Conservation (phyloP, 1,284 basidiomycete species). For the Testicularia cyperi region DNA sequence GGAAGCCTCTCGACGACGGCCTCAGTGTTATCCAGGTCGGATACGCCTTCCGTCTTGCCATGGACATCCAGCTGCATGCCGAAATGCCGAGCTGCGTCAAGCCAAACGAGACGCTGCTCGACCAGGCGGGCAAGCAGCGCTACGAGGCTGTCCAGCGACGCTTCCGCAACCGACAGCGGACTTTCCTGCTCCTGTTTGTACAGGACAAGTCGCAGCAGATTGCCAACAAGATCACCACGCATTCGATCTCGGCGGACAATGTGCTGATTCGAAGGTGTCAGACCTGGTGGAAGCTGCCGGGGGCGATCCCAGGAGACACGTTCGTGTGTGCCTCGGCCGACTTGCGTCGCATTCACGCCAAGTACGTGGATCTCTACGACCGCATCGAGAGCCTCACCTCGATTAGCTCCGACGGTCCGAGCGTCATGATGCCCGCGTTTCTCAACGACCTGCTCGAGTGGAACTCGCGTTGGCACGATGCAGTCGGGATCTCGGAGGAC, state of each 20-base stretch:
- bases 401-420: constrained; percentile 29
- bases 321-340: constrained; percentile 36
- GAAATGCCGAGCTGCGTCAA: constrained; percentile 42
- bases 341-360: constrained; percentile 33
- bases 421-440: constrained; percentile 40
- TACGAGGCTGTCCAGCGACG: constrained; percentile 29
- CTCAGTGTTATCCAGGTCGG: constrained; percentile 36
- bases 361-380: constrained; percentile 34
- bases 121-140: constrained; percentile 21
- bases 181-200: constrained; percentile 40
- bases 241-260: constrained; percentile 27
- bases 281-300: constrained; percentile 32
- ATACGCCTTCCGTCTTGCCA: constrained; percentile 37
- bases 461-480: constrained; percentile 31
- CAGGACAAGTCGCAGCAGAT: constrained; percentile 46
- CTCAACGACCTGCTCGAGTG: constrained; percentile 32
- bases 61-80: constrained; percentile 40
- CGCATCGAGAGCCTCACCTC: constrained; percentile 31
- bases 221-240: constrained; percentile 31
- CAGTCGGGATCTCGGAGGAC: constrained; percentile 25
- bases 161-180: constrained; percentile 41
- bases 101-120: constrained; percentile 25
- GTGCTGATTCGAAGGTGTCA: constrained; percentile 32
- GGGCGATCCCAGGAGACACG: constrained; percentile 23
- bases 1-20: constrained; percentile 40